Evolutionary conservation across 23 red algal genomes (phyloP).

Genomic region (Pyropia yezoensis): DNA sequence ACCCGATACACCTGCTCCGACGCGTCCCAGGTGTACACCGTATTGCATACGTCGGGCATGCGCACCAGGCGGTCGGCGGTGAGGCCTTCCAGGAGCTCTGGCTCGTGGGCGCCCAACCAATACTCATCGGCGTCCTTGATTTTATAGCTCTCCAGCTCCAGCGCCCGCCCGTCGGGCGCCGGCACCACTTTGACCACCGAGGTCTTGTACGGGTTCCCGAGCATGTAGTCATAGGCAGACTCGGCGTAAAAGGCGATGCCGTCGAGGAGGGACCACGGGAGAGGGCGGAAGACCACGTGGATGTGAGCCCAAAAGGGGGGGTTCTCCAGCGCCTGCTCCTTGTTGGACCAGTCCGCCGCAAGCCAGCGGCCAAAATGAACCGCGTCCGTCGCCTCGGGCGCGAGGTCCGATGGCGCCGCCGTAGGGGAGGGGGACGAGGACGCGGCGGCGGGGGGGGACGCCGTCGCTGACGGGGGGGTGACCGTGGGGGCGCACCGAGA

Average conservation of each 20-base stretch:
- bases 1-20: conserved; percentile 31
- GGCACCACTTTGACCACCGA: conserved; percentile 58
- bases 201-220: conserved; percentile 70
- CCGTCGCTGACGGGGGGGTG: no score
- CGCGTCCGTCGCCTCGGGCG: conserved; percentile 20
- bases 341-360: conserved; percentile 83
- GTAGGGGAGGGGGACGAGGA: neutral
- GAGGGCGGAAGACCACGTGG: conserved; percentile 66
- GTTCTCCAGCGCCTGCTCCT: conserved; percentile 72
- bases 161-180: conserved; percentile 3
- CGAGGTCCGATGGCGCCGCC: conserved; percentile 11
- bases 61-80: conserved; percentile 30
- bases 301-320: conserved; percentile 95
- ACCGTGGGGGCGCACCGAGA: no score
- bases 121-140: conserved; percentile 49
- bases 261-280: conserved; percentile 57
- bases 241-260: conserved; percentile 73
- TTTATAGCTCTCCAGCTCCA: conserved; percentile 81
- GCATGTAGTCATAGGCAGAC: conserved; percentile 70
- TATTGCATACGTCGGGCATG: conserved; percentile 71
- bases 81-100: conserved; percentile 30
- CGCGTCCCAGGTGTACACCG: conserved; percentile 46
- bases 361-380: conserved; percentile 54
- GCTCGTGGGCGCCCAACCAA: conserved; percentile 66
- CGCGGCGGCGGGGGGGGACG: no score